Percentiles rank a stretch among this genome's conserved stretches.
Conservation (phyloP, 805 yeast species). For the Starmerella powellii region DNA sequence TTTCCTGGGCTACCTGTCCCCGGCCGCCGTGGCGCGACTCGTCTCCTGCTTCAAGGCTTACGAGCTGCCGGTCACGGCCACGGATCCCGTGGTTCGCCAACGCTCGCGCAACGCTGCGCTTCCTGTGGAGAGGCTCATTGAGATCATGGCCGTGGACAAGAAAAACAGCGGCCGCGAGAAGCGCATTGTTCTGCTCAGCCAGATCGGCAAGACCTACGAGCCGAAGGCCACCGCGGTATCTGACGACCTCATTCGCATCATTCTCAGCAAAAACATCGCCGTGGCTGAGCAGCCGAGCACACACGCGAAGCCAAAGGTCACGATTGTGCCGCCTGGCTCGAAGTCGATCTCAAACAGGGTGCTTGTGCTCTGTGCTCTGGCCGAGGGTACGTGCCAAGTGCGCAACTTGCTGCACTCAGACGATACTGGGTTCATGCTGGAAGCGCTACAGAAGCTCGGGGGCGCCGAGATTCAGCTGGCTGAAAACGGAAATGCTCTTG, state of each 20-base stretch:
- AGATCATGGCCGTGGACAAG: conserved; percentile 90
- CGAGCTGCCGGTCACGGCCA: conserved; percentile 67
- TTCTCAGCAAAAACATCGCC: conserved; percentile 67
- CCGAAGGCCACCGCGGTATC: conserved; percentile 72
- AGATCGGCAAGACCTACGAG: conserved; percentile 83
- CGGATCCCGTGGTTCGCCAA: conserved; percentile 59
- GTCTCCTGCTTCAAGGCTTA: conserved; percentile 73
- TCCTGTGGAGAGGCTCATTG: conserved; percentile 61
- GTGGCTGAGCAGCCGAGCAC: conserved; percentile 37
- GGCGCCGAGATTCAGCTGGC: conserved; percentile 78
- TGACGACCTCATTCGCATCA: conserved; percentile 68
- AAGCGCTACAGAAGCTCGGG: conserved; percentile 63
- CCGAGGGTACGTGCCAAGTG: conserved; percentile 70
- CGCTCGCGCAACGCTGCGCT: conserved; percentile 59
- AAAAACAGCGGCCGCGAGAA: conserved; percentile 89
- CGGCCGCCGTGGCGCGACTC: conserved; percentile 87
- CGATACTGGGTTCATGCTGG: conserved; percentile 89
- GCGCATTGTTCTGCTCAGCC: conserved; percentile 69
- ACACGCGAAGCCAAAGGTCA: conserved; percentile 28
- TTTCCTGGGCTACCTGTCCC: conserved; percentile 73
- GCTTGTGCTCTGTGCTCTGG: conserved; percentile 80
- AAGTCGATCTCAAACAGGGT: conserved; percentile 96
- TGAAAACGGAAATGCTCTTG: conserved; percentile 78
- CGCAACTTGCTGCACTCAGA: conserved; percentile 87
- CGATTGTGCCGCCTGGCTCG: conserved; percentile 84